These are phyloP conservation scores for Bondarzewia mesenterica DNA, from an alignment of 1,284 basidiomycete species.

Conservation along the genomic window DNA sequence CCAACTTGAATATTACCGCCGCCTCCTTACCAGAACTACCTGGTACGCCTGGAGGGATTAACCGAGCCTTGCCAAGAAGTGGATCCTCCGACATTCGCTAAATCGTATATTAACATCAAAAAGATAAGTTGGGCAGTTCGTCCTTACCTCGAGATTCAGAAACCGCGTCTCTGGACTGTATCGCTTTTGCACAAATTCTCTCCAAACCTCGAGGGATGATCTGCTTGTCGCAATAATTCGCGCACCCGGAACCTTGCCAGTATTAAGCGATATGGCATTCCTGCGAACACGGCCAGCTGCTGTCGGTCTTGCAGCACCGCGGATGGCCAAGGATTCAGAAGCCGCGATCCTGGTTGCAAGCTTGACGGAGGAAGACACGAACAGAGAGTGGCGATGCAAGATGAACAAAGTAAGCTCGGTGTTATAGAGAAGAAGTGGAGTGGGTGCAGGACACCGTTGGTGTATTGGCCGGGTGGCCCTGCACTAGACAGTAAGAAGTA, in stretches of 20 bases:
- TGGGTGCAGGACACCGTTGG: conserved; percentile 20
- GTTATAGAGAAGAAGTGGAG: conserved; percentile 25
- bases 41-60: conserved; percentile 61
- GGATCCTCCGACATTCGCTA: conserved; percentile 65
- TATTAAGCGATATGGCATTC: conserved; percentile 37
- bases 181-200: conserved; percentile 59
- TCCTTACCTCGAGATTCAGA: conserved; percentile 72
- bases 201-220: conserved; percentile 56
- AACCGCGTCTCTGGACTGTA: conserved; percentile 63
- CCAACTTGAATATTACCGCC: conserved; percentile 81
- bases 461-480: conserved; percentile 19
- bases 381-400: conserved; percentile 22
- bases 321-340: conserved; percentile 44
- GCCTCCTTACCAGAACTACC: conserved; percentile 55
- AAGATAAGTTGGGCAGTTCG: conserved; percentile 5
- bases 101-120: background rate
- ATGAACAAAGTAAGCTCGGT: conserved; percentile 34
- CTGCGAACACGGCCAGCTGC: conserved; percentile 45
- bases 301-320: conserved; percentile 42
- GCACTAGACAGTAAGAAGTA: conserved; percentile 16
- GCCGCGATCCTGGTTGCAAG: conserved; percentile 24
- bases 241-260: conserved; percentile 11
- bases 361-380: conserved; percentile 18
- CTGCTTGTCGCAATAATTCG: conserved; percentile 9
- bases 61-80: conserved; percentile 54